Percentiles rank a stretch among this genome's conserved stretches.
Conservation (phyloP, 176 grass and related monocot genomes). For the Zizania latifolia region DNA sequence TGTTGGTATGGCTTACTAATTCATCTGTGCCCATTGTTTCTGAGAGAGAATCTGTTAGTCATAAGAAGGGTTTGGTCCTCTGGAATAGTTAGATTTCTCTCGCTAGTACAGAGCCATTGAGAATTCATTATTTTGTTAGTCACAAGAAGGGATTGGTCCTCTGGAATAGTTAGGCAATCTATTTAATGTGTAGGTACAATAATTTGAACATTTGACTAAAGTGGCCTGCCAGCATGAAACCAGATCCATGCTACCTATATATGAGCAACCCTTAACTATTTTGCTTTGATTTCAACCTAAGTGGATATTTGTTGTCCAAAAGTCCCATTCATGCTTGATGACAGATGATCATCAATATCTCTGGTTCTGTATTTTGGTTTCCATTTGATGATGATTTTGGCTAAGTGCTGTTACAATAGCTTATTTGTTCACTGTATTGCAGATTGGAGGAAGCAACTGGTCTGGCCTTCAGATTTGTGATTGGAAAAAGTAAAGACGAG, state of each 20-base stretch:
- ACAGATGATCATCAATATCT: not conserved
- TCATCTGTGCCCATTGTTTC: not conserved
- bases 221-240: not conserved
- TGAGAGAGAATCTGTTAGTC: not conserved
- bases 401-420: not conserved
- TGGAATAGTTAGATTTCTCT: not conserved
- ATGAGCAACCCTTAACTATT: not conserved
- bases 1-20: not conserved
- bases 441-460: slow-evolving; percentile 92
- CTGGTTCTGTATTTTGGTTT: slow-evolving; percentile 3
- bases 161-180: too few relatives aligned
- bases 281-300: not conserved
- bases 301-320: not conserved
- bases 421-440: slow-evolving; percentile 10
- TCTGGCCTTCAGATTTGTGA: slow-evolving; percentile 84
- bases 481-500: slow-evolving; percentile 83
- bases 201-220: not conserved
- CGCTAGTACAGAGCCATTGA: not conserved
- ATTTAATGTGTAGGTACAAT: not conserved
- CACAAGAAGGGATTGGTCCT: too few relatives aligned
- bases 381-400: not conserved
- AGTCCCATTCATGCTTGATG: not conserved
- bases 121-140: not conserved
- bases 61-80: not conserved
- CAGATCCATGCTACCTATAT: not conserved